These are phyloP conservation scores for Cornus kousa DNA, from an alignment of 148 eudicot genomes.

Conservation along the genomic window DNA sequence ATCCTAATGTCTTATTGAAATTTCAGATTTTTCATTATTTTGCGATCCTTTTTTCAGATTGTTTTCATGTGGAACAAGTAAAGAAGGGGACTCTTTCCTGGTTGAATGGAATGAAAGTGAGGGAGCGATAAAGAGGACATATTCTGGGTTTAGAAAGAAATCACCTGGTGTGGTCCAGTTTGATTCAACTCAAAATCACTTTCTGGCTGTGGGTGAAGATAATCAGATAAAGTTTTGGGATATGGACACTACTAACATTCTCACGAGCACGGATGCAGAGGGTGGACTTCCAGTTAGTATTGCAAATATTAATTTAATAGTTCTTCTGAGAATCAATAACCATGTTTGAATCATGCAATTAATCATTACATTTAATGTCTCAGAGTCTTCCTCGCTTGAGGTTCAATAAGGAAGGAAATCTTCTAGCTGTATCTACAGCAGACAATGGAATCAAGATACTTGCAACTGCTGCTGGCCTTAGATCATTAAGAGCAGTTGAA, in stretches of 20 bases:
- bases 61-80: constrained; percentile 94
- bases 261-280: constrained; percentile 70
- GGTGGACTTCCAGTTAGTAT: constrained; percentile 84
- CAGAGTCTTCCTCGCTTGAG: constrained; percentile 77
- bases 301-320: constrained; percentile 10
- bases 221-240: constrained; percentile 92
- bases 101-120: constrained; percentile 99
- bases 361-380: constrained; percentile 7
- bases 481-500: constrained; percentile 64
- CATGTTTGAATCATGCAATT: constrained; percentile 7
- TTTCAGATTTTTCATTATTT: background rate
- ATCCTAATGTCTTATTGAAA: background rate
- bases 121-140: constrained; percentile 83
- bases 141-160: constrained; percentile 73
- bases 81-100: constrained; percentile 85
- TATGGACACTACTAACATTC: constrained; percentile 62
- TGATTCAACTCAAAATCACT: constrained; percentile 85
- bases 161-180: constrained; percentile 79
- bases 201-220: constrained; percentile 92
- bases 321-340: background rate
- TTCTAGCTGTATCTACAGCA: constrained; percentile 75
- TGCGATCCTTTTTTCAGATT: constrained; percentile 38
- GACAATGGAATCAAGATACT: constrained; percentile 78
- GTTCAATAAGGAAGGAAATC: constrained; percentile 89
- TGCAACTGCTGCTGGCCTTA: constrained; percentile 61